phyloP scores from a whole-genome alignment of 768 basidiomycete species.

The Vararia minispora region DNA sequence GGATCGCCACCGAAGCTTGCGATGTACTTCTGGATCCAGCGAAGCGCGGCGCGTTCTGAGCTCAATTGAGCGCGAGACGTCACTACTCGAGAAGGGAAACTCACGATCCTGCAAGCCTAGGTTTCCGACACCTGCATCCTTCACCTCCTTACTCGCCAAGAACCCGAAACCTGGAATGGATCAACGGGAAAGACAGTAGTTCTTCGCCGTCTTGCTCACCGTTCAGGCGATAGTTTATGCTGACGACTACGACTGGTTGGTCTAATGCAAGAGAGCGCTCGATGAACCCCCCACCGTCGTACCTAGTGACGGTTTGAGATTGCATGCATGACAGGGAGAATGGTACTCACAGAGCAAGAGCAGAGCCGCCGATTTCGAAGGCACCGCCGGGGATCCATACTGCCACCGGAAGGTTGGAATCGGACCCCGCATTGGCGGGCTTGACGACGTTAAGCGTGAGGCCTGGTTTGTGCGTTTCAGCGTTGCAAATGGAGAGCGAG shows the following conservation, averaged over 20 bases:
- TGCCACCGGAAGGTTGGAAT: constrained; percentile 12
- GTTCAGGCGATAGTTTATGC: constrained; percentile 47
- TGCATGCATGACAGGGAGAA: background rate
- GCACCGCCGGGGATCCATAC: constrained; percentile 20
- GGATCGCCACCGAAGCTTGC: constrained; percentile 34
- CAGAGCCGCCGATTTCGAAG: constrained; percentile 28
- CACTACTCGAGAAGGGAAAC: constrained; percentile 1
- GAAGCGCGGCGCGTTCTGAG: constrained; percentile 28
- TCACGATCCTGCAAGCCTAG: constrained; percentile 41
- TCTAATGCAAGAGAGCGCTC: constrained; percentile 30
- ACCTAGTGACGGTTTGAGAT: constrained; percentile 17
- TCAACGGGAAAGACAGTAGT: background rate
- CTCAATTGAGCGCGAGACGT: background rate
- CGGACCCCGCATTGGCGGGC: constrained; percentile 9
- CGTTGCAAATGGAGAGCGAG: no score
- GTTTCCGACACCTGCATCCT: constrained; percentile 30
- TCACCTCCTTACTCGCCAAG: constrained; percentile 28
- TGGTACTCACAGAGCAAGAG: constrained; percentile 1
- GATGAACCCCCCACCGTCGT: constrained; percentile 35
- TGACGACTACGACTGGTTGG: constrained; percentile 38
- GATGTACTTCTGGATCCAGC: constrained; percentile 33
- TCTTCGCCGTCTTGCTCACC: constrained; percentile 11
- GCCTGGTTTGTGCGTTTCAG: constrained; percentile 8
- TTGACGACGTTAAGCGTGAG: constrained; percentile 19
- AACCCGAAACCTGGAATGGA: constrained; percentile 28